Base-by-base conservation (phyloP, 352 stramenopile genomes). In the Pythium plurisporium region DNA sequence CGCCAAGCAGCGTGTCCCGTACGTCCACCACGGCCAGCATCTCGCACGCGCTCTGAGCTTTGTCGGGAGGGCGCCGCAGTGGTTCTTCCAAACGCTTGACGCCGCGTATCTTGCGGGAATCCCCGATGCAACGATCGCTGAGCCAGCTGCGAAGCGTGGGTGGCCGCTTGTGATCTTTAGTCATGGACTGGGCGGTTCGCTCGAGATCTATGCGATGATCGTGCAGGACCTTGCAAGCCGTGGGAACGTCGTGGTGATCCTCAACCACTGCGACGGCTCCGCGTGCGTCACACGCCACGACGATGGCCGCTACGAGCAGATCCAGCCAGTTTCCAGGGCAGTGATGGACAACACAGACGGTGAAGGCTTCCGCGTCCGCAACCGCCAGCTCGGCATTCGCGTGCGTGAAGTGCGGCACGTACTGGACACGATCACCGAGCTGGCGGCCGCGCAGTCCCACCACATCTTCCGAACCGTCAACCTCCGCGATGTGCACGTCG, bases 171-270 rank as follows among this genome's bases (percentile, higher is more conserved):
- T 84, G 7, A 64, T 89, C 48, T 89, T 85, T 58, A 87, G 74
- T 36, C 79, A 89, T 55, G 79, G 79, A 1, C 55, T 89, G 9
- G 74, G 67, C 4, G 76, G 79, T 4, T 76, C 69, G 12, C 55
- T 89, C 14, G 79, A 87, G 58, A 51, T 89, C 26, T 89, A 89
- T 56, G 75, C 79, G 51, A 67, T 64, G 46, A 52, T 87, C 41
- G 77, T 78, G 46, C 73, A 89, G 63, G 53, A 84, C 50, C 70
- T 89, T n/a, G 76, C 79, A n/a, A 89, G 79, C 53, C 62, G 74
- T 15, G 79, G 79, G 42, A 49, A 73, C 47, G 59, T 89, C 12
- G 74, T 89, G 10, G 69, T 89, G 20, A 67, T 82, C 40, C 19
- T 72, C 41, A 87, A 86, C 62, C 79, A 89, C 54, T 73, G 65